Conservation (phyloP, 2,329 filamentous ascomycete genomes). For the Aspergillus ibericus region DNA sequence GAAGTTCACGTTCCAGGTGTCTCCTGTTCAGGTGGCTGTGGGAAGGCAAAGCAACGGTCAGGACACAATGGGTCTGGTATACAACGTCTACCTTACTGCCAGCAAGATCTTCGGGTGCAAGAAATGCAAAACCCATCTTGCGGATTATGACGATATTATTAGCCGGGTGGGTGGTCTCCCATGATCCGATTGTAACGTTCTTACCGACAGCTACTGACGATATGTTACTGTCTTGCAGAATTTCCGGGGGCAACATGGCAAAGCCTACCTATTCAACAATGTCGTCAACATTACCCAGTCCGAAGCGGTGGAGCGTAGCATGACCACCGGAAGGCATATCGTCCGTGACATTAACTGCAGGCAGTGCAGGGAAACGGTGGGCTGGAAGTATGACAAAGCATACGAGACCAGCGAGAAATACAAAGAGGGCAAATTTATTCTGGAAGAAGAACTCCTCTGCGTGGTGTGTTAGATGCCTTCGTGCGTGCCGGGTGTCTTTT, state of each 20-base stretch:
- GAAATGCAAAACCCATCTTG: slow-evolving; percentile 90
- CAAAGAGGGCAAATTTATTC: slow-evolving; percentile 97
- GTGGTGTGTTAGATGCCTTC: slow-evolving; percentile 59
- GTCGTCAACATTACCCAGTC: slow-evolving; percentile 86
- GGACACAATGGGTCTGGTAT: slow-evolving; percentile 74
- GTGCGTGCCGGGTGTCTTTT: neutral
- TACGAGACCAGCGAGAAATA: slow-evolving; percentile 93
- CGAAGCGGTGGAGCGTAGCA: slow-evolving; percentile 89
- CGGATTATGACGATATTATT: slow-evolving; percentile 94
- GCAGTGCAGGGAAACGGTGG: slow-evolving; percentile 88
- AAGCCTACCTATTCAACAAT: slow-evolving; percentile 91
- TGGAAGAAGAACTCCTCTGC: slow-evolving; percentile 87
- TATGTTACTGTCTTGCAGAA: slow-evolving; percentile 59
- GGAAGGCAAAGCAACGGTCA: slow-evolving; percentile 17
- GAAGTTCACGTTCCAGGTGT: slow-evolving; percentile 23
- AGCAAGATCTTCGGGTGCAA: slow-evolving; percentile 90
- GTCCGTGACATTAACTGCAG: slow-evolving; percentile 91
- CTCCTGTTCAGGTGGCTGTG: slow-evolving; percentile 15
- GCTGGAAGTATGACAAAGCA: slow-evolving; percentile 99
- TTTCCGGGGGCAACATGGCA: slow-evolving; percentile 97
- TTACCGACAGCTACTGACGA: slow-evolving; percentile 4
- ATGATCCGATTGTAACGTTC: neutral
- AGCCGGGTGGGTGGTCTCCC: slow-evolving; percentile 67
- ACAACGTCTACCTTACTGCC: slow-evolving; percentile 87
- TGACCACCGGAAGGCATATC: slow-evolving; percentile 94